phyloP scores from a whole-genome alignment of 2,329 filamentous ascomycete genomes.

The Monilinia aucupariae region DNA sequence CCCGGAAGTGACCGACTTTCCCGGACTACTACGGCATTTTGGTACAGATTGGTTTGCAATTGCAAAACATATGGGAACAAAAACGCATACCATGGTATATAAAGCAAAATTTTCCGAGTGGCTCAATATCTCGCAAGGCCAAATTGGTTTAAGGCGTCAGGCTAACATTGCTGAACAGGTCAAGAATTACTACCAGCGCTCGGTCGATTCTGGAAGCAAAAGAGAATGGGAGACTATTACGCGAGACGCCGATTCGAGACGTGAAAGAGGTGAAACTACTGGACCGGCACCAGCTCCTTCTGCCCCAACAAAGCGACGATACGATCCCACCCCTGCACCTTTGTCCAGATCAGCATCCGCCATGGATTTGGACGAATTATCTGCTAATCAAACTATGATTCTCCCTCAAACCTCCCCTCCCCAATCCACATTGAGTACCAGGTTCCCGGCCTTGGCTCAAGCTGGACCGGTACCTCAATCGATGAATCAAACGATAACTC shows the following conservation, averaged over 20 bases:
- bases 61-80: conserved; percentile 73
- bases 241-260: conserved; percentile 54
- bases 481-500: conserved; percentile 25
- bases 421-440: conserved; percentile 26
- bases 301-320: conserved; percentile 46
- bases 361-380: conserved; percentile 42
- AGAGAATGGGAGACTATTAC: conserved; percentile 56
- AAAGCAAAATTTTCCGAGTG: conserved; percentile 31
- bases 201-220: conserved; percentile 52
- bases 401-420: conserved; percentile 30
- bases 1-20: conserved; percentile 72
- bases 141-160: conserved; percentile 31
- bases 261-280: conserved; percentile 50
- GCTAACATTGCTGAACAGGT: conserved; percentile 45
- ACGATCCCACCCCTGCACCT: conserved; percentile 42
- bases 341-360: conserved; percentile 45
- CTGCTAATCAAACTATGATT: conserved; percentile 22
- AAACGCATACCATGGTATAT: conserved; percentile 78
- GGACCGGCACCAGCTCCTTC: conserved; percentile 56
- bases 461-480: conserved; percentile 32
- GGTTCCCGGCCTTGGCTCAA: conserved; percentile 34
- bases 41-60: conserved; percentile 75
- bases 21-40: conserved; percentile 64
- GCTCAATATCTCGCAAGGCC: conserved; percentile 28
- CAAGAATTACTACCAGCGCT: conserved; percentile 62